Conservation (phyloP, 2,329 filamentous ascomycete species). For the Venturia oleaginea region DNA sequence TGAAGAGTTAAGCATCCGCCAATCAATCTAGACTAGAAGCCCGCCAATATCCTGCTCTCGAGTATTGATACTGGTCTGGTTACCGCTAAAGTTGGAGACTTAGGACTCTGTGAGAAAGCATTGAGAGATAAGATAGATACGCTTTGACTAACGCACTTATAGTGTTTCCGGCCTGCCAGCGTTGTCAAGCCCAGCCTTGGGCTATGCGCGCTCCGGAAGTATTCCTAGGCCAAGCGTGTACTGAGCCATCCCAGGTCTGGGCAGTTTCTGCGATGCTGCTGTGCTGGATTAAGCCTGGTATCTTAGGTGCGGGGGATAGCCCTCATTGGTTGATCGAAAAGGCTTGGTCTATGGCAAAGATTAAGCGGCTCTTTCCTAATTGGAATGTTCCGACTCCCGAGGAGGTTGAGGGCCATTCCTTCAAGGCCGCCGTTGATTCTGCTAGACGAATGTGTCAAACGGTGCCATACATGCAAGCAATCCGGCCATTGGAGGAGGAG, state of each 20-base stretch:
- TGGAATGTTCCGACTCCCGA: constrained; percentile 14
- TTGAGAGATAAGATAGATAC: constrained; percentile 10
- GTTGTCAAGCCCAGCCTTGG: constrained; percentile 15
- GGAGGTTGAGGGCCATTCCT: constrained; percentile 14
- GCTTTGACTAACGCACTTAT: constrained; percentile 15
- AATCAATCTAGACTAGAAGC: too few relatives aligned
- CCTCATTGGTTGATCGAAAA: constrained; percentile 15
- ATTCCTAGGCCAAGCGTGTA: constrained; percentile 16
- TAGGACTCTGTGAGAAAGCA: constrained; percentile 16
- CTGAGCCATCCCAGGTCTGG: constrained; percentile 17
- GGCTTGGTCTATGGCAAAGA: constrained; percentile 18
- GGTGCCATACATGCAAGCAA: constrained; percentile 15
- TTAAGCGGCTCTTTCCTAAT: constrained; percentile 17
- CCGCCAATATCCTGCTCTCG: constrained; percentile 18
- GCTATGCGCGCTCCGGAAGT: constrained; percentile 19
- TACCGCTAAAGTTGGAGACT: constrained; percentile 17
- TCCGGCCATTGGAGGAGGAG: constrained; percentile 12
- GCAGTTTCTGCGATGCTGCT: constrained; percentile 17
- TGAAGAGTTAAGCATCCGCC: too few relatives aligned
- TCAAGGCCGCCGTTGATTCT: constrained; percentile 15
- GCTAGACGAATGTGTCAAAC: constrained; percentile 15
- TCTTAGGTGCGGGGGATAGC: constrained; percentile 16
- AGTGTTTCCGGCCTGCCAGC: constrained; percentile 16
- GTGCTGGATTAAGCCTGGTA: constrained; percentile 17
- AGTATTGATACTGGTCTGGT: constrained; percentile 13